phyloP scores from a whole-genome alignment of 2,329 filamentous ascomycete genomes.

The Corinectria fuckeliana region DNA sequence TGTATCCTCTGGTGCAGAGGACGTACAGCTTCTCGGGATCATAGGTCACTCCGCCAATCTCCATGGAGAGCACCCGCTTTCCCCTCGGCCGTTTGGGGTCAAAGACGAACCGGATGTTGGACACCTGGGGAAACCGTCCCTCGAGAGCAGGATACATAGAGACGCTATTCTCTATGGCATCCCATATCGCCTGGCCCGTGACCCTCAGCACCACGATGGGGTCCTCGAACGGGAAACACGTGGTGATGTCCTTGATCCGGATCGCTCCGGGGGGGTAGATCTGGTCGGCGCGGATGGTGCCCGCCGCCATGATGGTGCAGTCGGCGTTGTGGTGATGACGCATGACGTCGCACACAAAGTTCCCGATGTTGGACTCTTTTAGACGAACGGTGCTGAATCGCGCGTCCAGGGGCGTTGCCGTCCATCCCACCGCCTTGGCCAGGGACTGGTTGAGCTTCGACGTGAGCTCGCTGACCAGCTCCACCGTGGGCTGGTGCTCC shows the following conservation, averaged over 20 bases:
- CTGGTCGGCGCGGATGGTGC: conserved; percentile 87
- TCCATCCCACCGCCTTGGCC: conserved; percentile 84
- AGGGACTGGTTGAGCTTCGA: conserved; percentile 77
- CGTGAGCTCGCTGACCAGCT: conserved; percentile 72
- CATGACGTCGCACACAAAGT: conserved; percentile 94
- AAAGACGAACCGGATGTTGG: conserved; percentile 78
- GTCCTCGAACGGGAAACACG: conserved; percentile 92
- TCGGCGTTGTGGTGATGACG: conserved; percentile 81
- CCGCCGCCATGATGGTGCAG: conserved; percentile 82
- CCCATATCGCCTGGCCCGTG: conserved; percentile 73
- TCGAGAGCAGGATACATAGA: conserved; percentile 83
- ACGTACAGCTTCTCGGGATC: conserved; percentile 70
- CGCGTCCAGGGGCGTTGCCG: conserved; percentile 80
- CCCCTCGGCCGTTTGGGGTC: conserved; percentile 67
- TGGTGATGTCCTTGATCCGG: conserved; percentile 80
- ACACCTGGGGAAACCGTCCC: conserved; percentile 84
- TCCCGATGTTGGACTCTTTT: conserved; percentile 83
- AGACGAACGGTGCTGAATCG: conserved; percentile 83
- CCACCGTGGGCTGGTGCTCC: conserved; percentile 65
- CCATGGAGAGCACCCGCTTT: conserved; percentile 67
- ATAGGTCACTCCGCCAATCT: conserved; percentile 66
- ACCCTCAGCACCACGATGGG: conserved; percentile 80
- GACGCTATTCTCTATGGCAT: conserved; percentile 86
- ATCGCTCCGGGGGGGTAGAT: conserved; percentile 84
- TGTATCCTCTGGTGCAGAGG: conserved; percentile 84